Conservation (phyloP, 2,329 filamentous ascomycete species). For the Ophiostoma australiae region DNA sequence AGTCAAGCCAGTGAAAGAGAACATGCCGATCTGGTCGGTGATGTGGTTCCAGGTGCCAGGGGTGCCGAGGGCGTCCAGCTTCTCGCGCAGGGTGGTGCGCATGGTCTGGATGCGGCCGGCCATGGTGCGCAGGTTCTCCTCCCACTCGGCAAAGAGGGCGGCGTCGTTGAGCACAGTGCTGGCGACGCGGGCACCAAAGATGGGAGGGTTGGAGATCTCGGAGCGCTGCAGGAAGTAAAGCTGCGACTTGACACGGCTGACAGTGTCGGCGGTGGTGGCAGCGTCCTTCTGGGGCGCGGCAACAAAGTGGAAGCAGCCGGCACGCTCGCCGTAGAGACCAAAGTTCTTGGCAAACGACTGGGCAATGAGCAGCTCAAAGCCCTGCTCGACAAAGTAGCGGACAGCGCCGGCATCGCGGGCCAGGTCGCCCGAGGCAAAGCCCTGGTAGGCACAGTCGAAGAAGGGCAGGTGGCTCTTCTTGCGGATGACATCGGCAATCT, state of each 20-base stretch:
- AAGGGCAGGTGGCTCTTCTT: conserved; percentile 88
- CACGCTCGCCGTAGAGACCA: conserved; percentile 92
- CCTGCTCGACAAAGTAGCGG: conserved; percentile 86
- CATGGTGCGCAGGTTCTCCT: conserved; percentile 88
- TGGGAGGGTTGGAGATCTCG: conserved; percentile 94
- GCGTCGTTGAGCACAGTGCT: conserved; percentile 77
- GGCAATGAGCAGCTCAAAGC: conserved; percentile 80
- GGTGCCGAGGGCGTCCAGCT: conserved; percentile 79
- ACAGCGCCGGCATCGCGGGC: conserved; percentile 84
- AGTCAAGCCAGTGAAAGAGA: conserved; percentile 80
- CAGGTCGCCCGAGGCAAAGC: conserved; percentile 90
- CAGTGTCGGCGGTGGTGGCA: conserved; percentile 56
- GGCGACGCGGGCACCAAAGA: conserved; percentile 89
- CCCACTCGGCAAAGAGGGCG: conserved; percentile 81
- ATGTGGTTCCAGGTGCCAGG: conserved; percentile 96
- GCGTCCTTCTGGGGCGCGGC: conserved; percentile 55
- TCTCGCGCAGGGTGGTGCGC: conserved; percentile 70
- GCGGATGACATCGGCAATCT: conserved; percentile 73
- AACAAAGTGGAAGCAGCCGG: conserved; percentile 93
- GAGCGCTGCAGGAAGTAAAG: conserved; percentile 91
- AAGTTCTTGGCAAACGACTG: conserved; percentile 99
- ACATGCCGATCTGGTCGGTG: conserved; percentile 99
- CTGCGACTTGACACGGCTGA: conserved; percentile 71
- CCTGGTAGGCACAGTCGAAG: conserved; percentile 97
- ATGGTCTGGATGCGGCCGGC: conserved; percentile 91